Conservation (phyloP, 169 alveolate species). For the Cryptosporidium xiaoi region DNA sequence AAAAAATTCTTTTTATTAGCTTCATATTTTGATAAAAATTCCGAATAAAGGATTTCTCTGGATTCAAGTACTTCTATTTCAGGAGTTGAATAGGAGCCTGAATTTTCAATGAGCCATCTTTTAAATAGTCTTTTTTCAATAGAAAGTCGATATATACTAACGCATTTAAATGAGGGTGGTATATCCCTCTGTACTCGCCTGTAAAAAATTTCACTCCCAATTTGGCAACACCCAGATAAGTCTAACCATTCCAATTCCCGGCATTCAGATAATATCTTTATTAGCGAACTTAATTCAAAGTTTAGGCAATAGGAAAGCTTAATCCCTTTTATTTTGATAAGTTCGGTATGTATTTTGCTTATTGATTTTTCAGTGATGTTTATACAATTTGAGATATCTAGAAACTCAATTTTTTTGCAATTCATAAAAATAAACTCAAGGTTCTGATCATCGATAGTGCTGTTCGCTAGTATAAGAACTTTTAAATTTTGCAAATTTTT, state of each 20-base stretch:
- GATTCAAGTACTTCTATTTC: not conserved
- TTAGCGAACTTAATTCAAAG: not conserved
- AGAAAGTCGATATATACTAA: conserved; percentile 24
- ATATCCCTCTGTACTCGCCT: not conserved
- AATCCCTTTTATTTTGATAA: conserved; percentile 10
- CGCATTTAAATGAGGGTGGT: not conserved
- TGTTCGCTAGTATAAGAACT: conserved; percentile 11
- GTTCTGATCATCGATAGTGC: not conserved
- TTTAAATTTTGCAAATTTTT: conserved; percentile 11
- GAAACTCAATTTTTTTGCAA: conserved; percentile 26
- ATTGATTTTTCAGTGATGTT: conserved; percentile 11
- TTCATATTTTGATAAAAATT: conserved; percentile 11
- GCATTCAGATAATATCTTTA: conserved; percentile 22
- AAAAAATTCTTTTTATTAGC: not conserved
- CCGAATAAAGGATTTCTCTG: conserved; percentile 24
- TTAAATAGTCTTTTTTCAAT: conserved; percentile 8
- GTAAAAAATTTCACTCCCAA: conserved; percentile 7
- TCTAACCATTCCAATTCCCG: conserved; percentile 31
- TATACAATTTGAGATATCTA: conserved; percentile 29
- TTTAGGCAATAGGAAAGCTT: conserved; percentile 44
- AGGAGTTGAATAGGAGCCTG: not conserved
- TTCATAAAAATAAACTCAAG: not conserved
- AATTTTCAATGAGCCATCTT: not conserved
- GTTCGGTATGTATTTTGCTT: conserved; percentile 3
- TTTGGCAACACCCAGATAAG: conserved; percentile 24